These are phyloP conservation scores for Exophiala sideris DNA, from an alignment of 2,329 filamentous ascomycete species.

Conservation along the genomic window DNA sequence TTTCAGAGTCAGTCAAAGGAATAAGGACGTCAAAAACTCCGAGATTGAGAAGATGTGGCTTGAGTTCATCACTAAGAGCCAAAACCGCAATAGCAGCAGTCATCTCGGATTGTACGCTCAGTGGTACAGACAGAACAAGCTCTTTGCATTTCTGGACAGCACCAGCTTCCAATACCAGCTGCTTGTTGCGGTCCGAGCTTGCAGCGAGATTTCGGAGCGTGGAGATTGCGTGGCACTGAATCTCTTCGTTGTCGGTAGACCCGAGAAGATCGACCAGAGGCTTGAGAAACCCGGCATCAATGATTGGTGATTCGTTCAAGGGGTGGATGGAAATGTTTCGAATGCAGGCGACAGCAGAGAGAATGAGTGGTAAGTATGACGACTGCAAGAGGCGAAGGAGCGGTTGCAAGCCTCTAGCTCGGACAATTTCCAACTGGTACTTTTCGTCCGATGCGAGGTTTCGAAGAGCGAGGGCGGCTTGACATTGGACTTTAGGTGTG, in stretches of 20 bases:
- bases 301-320: conserved; percentile 95
- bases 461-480: conserved; percentile 87
- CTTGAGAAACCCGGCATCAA: conserved; percentile 92
- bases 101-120: conserved; percentile 98
- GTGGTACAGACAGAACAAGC: conserved; percentile 83
- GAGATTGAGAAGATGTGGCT: conserved; percentile 81
- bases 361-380: conserved; percentile 89
- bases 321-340: conserved; percentile 99
- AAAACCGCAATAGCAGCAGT: conserved; percentile 97
- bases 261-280: conserved; percentile 90
- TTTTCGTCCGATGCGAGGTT: conserved; percentile 98
- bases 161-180: conserved; percentile 91
- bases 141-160: conserved; percentile 99
- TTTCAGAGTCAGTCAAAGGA: conserved; percentile 88
- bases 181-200: conserved; percentile 96
- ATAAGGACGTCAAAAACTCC: conserved; percentile 97
- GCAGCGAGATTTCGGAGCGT: conserved; percentile 92
- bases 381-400: conserved; percentile 88
- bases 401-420: conserved; percentile 77
- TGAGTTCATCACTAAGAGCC: conserved; percentile 91
- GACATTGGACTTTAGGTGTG: conserved; percentile 95
- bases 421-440: conserved; percentile 96
- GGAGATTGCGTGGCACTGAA: conserved; percentile 97
- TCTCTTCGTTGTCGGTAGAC: conserved; percentile 96
- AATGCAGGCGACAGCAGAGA: conserved; percentile 96